phyloP scores from a whole-genome alignment of 805 yeast species.

The Barnettozyma sp. region DNA sequence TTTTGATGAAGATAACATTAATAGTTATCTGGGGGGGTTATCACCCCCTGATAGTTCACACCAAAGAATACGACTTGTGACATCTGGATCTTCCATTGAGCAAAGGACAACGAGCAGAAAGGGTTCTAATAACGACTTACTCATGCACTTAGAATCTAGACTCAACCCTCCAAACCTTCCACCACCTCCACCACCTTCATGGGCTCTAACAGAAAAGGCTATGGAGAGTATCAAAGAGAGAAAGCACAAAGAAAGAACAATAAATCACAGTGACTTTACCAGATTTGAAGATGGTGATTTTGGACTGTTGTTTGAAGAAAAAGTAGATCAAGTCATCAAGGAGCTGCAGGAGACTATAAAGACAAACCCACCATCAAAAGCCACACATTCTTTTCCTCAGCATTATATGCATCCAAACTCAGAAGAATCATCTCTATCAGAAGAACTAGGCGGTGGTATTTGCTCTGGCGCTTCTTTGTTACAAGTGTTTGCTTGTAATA shows the following conservation, averaged over 20 bases:
- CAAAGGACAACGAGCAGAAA: not conserved
- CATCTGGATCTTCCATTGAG: constrained; percentile 16
- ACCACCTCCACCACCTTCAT: not conserved
- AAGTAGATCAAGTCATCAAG: not conserved
- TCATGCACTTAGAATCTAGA: not conserved
- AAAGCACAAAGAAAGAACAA: constrained; percentile 11
- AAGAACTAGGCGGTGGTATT: not conserved
- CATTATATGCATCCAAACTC: constrained; percentile 3
- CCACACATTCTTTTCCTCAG: not conserved
- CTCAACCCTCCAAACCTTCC: not conserved
- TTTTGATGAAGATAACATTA: not conserved
- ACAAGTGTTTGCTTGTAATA: constrained; percentile 6
- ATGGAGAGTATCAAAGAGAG: constrained; percentile 1
- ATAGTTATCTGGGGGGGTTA: not conserved
- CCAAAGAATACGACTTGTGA: constrained; percentile 11
- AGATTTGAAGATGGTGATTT: constrained; percentile 10
- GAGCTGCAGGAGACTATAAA: not conserved
- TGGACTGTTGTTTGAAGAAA: not conserved
- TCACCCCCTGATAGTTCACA: constrained; percentile 1
- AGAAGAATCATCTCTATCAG: constrained; percentile 1
- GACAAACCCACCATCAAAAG: not conserved
- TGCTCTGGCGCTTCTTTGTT: constrained; percentile 10
- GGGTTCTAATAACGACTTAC: not conserved
- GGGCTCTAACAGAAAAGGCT: not conserved
- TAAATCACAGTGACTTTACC: constrained; percentile 15